Base-by-base conservation (phyloP, 2,329 filamentous ascomycete genomes). In the Didymella pinodella region DNA sequence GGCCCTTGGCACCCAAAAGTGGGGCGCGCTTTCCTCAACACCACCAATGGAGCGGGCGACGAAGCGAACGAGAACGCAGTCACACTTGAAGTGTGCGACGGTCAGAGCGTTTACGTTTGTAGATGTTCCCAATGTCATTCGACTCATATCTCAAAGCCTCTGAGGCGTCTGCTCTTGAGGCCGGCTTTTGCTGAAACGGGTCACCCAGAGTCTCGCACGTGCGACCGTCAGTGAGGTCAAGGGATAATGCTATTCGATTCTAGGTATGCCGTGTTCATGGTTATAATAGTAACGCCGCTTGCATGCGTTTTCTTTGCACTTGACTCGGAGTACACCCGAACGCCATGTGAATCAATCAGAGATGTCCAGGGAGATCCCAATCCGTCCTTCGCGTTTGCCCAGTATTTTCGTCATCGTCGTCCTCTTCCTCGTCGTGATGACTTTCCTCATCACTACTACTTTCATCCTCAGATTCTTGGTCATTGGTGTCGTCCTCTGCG, bases 391-490 rank as follows among this genome's bases (percentile, higher is more conserved):
- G 44, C 22, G 48, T 54, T n/a, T 54, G 56, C 38, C 65, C 64
- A 26, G 68, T 66, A 7, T 65, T 65, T 22, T 67, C 61, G 18
- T 66, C 69, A 6, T 69, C 69, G 2, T 71, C 69, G 7, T 70
- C 63, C 12, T 70, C 67, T 2, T 71, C 70, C 7, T 74, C 73
- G 10, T 75, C 74, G 31, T 69, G 73, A 16, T 66, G 66, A 40
- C 72, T 76, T 43, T 77, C 75, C 4, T 76, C 75, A 6, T 76
- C 75, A 20, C 68, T 75, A 31, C 69, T 72, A 16, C 72, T 75
- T 11, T 63, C 66, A 7, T 69, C 71, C 18, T 72, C 72, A 3
- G 49, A 54, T 16, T 7, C 49, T n/a, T 50, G 49, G 1, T 75
- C 71, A 1, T 74, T 72, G 8, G 65, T 67, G 25, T 73, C 72